A percentile compares a stretch with the other conserved stretches of the same genome.
These are phyloP conservation scores for Silene vulgaris DNA, from an alignment of 179 eudicot species.

Conservation along the genomic window DNA sequence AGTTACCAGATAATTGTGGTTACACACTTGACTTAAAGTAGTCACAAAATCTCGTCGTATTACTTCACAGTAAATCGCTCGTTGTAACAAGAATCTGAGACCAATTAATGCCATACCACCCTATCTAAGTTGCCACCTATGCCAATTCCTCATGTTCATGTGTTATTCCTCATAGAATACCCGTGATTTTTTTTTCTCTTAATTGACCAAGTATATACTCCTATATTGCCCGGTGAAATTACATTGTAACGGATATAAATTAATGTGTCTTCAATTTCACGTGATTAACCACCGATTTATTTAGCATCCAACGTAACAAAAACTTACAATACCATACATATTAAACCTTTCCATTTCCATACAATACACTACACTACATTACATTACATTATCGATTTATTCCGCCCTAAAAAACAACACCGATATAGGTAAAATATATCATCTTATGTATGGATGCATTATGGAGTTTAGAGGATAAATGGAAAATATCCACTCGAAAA, in stretches of 20 bases:
- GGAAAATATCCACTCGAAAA: slow-evolving; percentile 48
- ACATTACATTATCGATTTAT: slow-evolving; percentile 6
- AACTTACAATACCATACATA: neutral
- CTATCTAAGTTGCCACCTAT: too few relatives aligned
- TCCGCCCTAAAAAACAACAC: too few relatives aligned
- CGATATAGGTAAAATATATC: too few relatives aligned
- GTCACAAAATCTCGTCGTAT: too few relatives aligned
- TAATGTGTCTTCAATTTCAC: neutral
- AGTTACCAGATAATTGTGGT: too few relatives aligned
- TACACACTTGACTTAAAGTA: too few relatives aligned
- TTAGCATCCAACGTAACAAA: neutral
- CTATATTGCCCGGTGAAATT: neutral
- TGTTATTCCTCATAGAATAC: neutral
- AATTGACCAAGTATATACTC: too few relatives aligned
- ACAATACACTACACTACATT: too few relatives aligned
- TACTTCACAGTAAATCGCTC: too few relatives aligned
- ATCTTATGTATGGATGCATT: slow-evolving; percentile 63
- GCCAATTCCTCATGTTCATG: slow-evolving; percentile 6
- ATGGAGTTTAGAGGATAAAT: slow-evolving; percentile 63
- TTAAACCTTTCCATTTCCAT: slow-evolving; percentile 2
- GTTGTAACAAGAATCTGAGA: too few relatives aligned
- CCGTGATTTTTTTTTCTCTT: slow-evolving; percentile 10
- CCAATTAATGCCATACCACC: too few relatives aligned
- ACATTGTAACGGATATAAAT: slow-evolving; percentile 10
- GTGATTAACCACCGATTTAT: slow-evolving; percentile 6